phyloP scores from a whole-genome alignment of 306 rosid species.

The Corylus heterophylla region DNA sequence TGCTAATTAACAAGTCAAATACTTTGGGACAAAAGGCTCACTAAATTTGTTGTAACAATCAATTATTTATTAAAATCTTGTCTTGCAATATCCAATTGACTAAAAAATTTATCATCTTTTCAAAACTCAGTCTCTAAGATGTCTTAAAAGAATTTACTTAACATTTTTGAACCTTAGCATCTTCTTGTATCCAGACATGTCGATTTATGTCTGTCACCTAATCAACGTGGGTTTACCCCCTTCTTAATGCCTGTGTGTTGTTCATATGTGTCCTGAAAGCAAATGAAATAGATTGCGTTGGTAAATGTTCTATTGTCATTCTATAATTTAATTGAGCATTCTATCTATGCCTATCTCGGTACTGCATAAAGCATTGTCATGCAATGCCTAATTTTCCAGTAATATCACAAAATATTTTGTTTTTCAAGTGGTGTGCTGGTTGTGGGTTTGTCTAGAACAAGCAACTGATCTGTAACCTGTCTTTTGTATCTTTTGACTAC shows the following conservation, averaged over 20 bases:
- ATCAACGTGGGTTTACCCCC: background rate
- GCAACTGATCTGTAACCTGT: constrained; percentile 12
- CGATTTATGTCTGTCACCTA: constrained; percentile 4
- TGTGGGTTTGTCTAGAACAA: constrained; percentile 22
- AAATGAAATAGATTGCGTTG: background rate
- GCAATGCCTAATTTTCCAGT: too few relatives aligned
- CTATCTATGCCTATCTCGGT: background rate
- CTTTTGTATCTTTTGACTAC: constrained; percentile 21
- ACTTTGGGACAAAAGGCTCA: background rate
- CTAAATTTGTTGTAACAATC: background rate
- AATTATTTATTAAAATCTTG: background rate
- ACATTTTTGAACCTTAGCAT: background rate
- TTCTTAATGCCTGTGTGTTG: background rate
- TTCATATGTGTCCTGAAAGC: background rate
- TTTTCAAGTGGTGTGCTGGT: background rate
- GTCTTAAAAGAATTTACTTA: background rate
- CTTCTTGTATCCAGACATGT: background rate
- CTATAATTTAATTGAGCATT: background rate
- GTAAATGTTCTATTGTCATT: background rate
- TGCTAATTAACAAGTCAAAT: background rate
- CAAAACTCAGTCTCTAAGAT: background rate
- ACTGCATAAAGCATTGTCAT: background rate
- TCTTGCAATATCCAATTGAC: background rate
- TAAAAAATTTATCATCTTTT: background rate
- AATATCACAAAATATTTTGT: background rate